Evolutionary conservation across 2,329 filamentous ascomycete genomes (phyloP).

Genomic region (Penicillium sp.): DNA sequence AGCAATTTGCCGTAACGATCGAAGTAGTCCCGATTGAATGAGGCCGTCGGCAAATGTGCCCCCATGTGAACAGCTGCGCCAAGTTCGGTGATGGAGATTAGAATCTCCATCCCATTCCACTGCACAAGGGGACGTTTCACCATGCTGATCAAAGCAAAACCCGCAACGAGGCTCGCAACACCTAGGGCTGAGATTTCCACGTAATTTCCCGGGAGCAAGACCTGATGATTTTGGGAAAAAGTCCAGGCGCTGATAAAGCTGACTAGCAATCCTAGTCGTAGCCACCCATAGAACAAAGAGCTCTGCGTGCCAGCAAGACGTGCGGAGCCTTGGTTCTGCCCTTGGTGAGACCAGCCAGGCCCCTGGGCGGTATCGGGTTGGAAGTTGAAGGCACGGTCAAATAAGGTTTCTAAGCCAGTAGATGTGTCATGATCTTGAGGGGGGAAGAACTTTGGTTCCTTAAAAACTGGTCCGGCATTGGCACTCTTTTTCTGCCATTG

Average conservation of each 20-base stretch:
- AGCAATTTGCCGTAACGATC: slow-evolving; percentile 42
- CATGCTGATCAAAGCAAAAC: slow-evolving; percentile 41
- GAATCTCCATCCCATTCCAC: slow-evolving; percentile 42
- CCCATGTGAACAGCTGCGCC: slow-evolving; percentile 41
- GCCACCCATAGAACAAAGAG: slow-evolving; percentile 28
- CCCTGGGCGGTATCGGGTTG: slow-evolving; percentile 30
- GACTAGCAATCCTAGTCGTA: slow-evolving; percentile 33
- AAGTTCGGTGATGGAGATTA: slow-evolving; percentile 40
- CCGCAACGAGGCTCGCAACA: slow-evolving; percentile 41
- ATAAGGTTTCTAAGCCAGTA: slow-evolving; percentile 49
- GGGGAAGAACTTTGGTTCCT: slow-evolving; percentile 49
- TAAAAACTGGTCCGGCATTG: slow-evolving; percentile 37
- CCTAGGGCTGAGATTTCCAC: slow-evolving; percentile 41
- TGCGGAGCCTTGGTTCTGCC: slow-evolving; percentile 6
- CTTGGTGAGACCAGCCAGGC: slow-evolving; percentile 20
- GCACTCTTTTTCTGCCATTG: slow-evolving; percentile 19
- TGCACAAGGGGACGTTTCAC: slow-evolving; percentile 38
- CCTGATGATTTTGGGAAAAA: slow-evolving; percentile 31
- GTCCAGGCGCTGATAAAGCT: slow-evolving; percentile 34
- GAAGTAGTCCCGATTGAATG: slow-evolving; percentile 35
- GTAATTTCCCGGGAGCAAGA: slow-evolving; percentile 38
- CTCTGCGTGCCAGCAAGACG: slow-evolving; percentile 13
- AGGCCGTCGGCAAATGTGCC: slow-evolving; percentile 33
- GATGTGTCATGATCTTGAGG: slow-evolving; percentile 41
- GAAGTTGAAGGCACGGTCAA: slow-evolving; percentile 47